Evolutionary conservation across 148 eudicot species (phyloP), one percentile per base, ranked within the genome.

Genomic region (Fagopyrum homotropicum): DNA sequence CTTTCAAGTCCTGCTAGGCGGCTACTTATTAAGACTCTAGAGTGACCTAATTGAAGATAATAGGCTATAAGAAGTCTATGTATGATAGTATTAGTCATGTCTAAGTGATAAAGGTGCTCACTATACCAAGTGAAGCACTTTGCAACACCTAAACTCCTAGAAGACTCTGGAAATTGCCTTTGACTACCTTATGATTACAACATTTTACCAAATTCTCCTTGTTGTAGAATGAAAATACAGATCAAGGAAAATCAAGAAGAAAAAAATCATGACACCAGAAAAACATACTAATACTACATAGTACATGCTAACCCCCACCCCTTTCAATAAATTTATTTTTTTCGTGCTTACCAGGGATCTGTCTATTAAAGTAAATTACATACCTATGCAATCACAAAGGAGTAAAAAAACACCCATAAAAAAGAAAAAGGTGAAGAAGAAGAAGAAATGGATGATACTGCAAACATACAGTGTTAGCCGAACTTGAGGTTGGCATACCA

Each of bases 401-500:
- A 59, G 64, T 59, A 1, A 59, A 59, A 19, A 59, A 19, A 2
- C 7, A 49, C 52, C 52, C 52, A 49, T 12, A 2, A 49, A 9
- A 9, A 49, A 49, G 12, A 49, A 49, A 49, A 7, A 49, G 15
- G 40, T 1, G 3, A 17, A 56, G 17, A 19, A n/a, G 29, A 57
- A 57, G 8, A 57, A 19, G 17, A 6, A 59, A 59, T 6, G 64
- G 30, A 22, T 59, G 35, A 49, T 49, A 49, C 52, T 3, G 12
- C 12, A 49, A 49, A 7, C 0, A 35, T 35, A 35, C 40, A 35
- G 40, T 35, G 40, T 35, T 35, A 35, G 40, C 40, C 40, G 1
- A 35, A 35, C 40, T 49, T 49, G 52, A 49, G n/a, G 29, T 26
- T 63, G 71, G 15, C 90, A 80, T 93, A 93, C 98, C 98, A 93